These are phyloP conservation scores for Podosphaera xanthii DNA, from an alignment of 2,329 filamentous ascomycete species.

Conservation along the genomic window DNA sequence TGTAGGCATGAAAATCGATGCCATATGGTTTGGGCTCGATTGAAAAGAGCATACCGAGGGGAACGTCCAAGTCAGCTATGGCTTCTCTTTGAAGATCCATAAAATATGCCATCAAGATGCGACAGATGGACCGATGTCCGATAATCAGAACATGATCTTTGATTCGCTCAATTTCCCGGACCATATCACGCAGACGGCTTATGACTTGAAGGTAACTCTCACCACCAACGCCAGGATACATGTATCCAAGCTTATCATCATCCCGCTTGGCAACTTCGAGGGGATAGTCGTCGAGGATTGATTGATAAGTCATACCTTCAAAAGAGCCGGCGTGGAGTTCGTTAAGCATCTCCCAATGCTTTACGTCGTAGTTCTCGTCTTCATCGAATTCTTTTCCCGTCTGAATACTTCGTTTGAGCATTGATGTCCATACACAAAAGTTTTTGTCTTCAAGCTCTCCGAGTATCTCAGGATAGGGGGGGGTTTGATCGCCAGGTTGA, in stretches of 20 bases:
- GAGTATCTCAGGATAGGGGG: conserved; percentile 72
- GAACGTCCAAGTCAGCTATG: conserved; percentile 85
- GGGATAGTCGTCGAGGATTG: conserved; percentile 58
- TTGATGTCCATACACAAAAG: conserved; percentile 96
- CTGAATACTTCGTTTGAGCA: conserved; percentile 76
- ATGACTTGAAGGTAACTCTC: conserved; percentile 96
- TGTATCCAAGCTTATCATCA: conserved; percentile 79
- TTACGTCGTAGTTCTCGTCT: conserved; percentile 87
- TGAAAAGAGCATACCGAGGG: conserved; percentile 79
- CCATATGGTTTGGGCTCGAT: conserved; percentile 96
- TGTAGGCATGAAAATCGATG: conserved; percentile 88
- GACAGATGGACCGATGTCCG: conserved; percentile 74
- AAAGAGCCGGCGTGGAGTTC: conserved; percentile 84
- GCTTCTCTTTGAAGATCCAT: conserved; percentile 76
- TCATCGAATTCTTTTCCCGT: conserved; percentile 72
- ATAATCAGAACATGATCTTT: conserved; percentile 87
- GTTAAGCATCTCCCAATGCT: conserved; percentile 95
- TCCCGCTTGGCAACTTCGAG: conserved; percentile 65
- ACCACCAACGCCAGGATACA: conserved; percentile 85
- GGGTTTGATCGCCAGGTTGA: conserved; percentile 75
- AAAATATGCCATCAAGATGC: conserved; percentile 90
- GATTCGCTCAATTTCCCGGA: conserved; percentile 91
- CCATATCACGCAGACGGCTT: conserved; percentile 81
- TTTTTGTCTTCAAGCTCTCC: conserved; percentile 55
- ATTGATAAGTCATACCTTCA: conserved; percentile 84